Conservation (phyloP, 1,139 yeast genomes). For the Suhomyces terraborum region DNA sequence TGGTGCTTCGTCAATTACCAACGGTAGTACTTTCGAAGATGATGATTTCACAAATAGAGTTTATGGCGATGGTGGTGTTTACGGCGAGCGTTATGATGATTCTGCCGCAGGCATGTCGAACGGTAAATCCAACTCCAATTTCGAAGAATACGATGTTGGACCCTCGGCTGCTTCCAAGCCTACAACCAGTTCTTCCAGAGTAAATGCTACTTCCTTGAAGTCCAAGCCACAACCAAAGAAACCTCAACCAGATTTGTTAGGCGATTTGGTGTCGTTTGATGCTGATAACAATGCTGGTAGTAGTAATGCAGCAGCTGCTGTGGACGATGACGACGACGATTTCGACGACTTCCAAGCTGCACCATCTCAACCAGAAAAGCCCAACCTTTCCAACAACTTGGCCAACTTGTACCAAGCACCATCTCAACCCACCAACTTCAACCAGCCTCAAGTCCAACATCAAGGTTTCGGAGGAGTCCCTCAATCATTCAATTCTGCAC, state of each 20-base stretch:
- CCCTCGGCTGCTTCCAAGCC: constrained; percentile 36
- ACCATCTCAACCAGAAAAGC: constrained; percentile 41
- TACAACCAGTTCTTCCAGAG: constrained; percentile 46
- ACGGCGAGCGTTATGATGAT: constrained; percentile 67
- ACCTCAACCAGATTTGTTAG: constrained; percentile 47
- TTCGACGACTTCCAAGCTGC: constrained; percentile 95
- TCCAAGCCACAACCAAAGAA: constrained; percentile 25
- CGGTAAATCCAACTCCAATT: constrained; percentile 47
- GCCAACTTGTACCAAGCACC: constrained; percentile 39
- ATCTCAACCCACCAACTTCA: constrained; percentile 19
- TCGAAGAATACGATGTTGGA: constrained; percentile 72
- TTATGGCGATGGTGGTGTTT: constrained; percentile 82
- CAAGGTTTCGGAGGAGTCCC: constrained; percentile 8
- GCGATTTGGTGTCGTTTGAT: constrained; percentile 59
- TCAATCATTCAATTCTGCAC: constrained; percentile 25
- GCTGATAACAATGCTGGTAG: constrained; percentile 23
- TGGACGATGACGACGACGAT: constrained; percentile 66
- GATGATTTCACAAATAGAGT: constrained; percentile 59
- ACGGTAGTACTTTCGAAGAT: constrained; percentile 48
- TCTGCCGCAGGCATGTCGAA: constrained; percentile 47
- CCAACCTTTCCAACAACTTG: constrained; percentile 36
- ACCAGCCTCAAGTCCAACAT: constrained; percentile 19
- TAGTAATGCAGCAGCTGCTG: constrained; percentile 24
- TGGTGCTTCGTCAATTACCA: constrained; percentile 46
- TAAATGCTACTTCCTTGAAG: constrained; percentile 37